A percentile compares a stretch with the other conserved stretches of the same genome.
These are phyloP conservation scores for Penicillium paxilli DNA, from an alignment of 495 filamentous ascomycete species.

Conservation along the genomic window DNA sequence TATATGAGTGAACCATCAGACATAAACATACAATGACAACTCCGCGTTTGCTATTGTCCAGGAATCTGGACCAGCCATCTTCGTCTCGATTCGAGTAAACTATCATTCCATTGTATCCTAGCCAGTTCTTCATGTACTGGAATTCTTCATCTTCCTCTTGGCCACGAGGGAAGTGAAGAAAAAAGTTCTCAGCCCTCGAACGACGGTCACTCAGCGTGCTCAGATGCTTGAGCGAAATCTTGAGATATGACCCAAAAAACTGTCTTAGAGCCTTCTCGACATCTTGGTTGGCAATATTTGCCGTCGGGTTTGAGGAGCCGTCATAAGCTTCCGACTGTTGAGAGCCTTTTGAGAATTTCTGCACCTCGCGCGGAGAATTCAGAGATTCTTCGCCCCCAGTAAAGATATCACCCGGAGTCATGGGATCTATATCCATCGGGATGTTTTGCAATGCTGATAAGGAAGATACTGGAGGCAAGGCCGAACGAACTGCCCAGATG, in stretches of 20 bases:
- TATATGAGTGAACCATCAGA: not conserved
- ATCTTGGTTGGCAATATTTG: not conserved
- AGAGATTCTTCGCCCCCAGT: not conserved
- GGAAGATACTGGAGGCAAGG: slow-evolving; percentile 3
- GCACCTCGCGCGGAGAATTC: not conserved
- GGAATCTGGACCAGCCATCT: not conserved
- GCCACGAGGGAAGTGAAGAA: slow-evolving; percentile 37
- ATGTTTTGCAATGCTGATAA: not conserved
- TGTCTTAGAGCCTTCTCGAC: not conserved
- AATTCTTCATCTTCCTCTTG: slow-evolving; percentile 23
- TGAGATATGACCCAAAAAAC: slow-evolving; percentile 10
- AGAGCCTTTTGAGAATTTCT: not conserved
- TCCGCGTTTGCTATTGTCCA: slow-evolving; percentile 27
- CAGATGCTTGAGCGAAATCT: slow-evolving; percentile 22
- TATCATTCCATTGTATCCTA: slow-evolving; percentile 24
- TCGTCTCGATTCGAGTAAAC: slow-evolving; percentile 29
- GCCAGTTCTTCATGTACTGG: slow-evolving; percentile 28
- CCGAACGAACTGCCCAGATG: slow-evolving; percentile 21
- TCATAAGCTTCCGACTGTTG: not conserved
- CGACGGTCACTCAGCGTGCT: not conserved
- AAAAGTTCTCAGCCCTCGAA: slow-evolving; percentile 33
- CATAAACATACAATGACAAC: slow-evolving; percentile 40
- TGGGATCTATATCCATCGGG: not conserved
- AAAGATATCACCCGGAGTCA: not conserved
- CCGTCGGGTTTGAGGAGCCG: too few species aligned